These are phyloP conservation scores for Beauveria brongniartii DNA, from an alignment of 2,329 filamentous ascomycete genomes.

Conservation along the genomic window DNA sequence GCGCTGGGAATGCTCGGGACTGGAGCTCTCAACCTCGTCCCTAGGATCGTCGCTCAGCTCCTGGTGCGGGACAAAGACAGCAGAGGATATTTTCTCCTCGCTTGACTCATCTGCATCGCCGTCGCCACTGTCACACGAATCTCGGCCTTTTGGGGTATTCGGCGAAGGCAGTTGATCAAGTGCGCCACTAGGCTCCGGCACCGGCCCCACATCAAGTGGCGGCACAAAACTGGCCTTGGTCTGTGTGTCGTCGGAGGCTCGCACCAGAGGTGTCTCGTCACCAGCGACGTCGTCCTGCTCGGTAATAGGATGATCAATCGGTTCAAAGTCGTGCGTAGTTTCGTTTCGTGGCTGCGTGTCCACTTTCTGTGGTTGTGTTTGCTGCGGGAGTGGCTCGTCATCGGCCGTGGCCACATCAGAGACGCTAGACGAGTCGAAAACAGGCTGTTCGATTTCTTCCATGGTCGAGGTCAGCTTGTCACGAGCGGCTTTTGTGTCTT, in stretches of 20 bases:
- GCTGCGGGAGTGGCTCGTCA: background rate
- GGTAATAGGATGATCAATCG: background rate
- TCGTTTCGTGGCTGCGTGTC: background rate
- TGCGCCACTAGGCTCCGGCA: background rate
- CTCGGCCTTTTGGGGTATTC: constrained; percentile 30
- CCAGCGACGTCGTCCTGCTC: background rate
- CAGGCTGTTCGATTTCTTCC: constrained; percentile 24
- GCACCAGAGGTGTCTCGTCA: constrained; percentile 9
- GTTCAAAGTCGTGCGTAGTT: constrained; percentile 15
- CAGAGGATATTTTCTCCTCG: constrained; percentile 81
- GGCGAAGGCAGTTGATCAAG: constrained; percentile 22
- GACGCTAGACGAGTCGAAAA: background rate
- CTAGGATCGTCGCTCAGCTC: constrained; percentile 33
- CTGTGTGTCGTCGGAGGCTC: constrained; percentile 12
- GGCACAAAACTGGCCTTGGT: background rate
- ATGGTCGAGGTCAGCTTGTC: constrained; percentile 34
- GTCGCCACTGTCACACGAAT: constrained; percentile 28
- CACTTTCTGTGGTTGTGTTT: background rate
- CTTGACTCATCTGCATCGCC: constrained; percentile 54
- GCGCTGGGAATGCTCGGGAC: constrained; percentile 38
- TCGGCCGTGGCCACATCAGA: background rate
- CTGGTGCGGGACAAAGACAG: constrained; percentile 73
- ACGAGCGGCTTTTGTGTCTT: constrained; percentile 33
- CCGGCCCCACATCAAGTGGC: constrained; percentile 9
- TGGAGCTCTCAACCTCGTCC: constrained; percentile 22